Evolutionary conservation across 2,329 filamentous ascomycete genomes (phyloP).

Genomic region (Monascus ruber): DNA sequence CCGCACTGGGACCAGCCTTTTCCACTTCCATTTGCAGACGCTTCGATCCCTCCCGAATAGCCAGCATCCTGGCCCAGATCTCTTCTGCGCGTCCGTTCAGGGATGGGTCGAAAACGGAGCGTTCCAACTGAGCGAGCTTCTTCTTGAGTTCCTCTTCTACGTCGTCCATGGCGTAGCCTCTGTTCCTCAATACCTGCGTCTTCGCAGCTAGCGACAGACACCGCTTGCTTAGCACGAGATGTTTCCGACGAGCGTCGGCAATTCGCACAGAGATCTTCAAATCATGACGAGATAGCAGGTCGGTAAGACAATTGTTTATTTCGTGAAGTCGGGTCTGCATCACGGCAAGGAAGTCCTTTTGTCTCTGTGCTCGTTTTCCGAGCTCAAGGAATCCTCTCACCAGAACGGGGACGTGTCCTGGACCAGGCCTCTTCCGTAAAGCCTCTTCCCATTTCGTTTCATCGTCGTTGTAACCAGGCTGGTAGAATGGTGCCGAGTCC

Average conservation of each 20-base stretch:
- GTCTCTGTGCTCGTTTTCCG: slow-evolving; percentile 45
- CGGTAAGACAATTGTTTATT: slow-evolving; percentile 51
- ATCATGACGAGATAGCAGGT: slow-evolving; percentile 50
- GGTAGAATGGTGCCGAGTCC: slow-evolving; percentile 50
- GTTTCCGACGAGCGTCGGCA: slow-evolving; percentile 47
- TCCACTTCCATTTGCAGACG: slow-evolving; percentile 51
- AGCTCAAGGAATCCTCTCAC: slow-evolving; percentile 50
- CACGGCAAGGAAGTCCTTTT: slow-evolving; percentile 45
- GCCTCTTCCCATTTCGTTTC: slow-evolving; percentile 55
- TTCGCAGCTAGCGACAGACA: slow-evolving; percentile 52
- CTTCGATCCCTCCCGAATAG: slow-evolving; percentile 47
- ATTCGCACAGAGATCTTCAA: slow-evolving; percentile 48
- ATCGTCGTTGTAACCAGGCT: slow-evolving; percentile 46
- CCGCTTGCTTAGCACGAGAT: slow-evolving; percentile 48
- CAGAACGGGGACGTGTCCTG: slow-evolving; percentile 49
- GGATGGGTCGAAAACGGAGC: slow-evolving; percentile 48
- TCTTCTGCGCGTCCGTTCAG: slow-evolving; percentile 51
- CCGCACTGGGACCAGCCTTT: slow-evolving; percentile 34
- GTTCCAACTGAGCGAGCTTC: slow-evolving; percentile 48
- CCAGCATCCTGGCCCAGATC: slow-evolving; percentile 56
- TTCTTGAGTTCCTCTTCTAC: slow-evolving; percentile 53
- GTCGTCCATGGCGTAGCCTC: slow-evolving; percentile 55
- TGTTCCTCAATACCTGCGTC: slow-evolving; percentile 51
- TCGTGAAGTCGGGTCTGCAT: slow-evolving; percentile 51
- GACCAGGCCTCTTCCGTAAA: slow-evolving; percentile 45